These are phyloP conservation scores for Nakazawaea populi DNA, from an alignment of 805 yeast species.

Conservation along the genomic window DNA sequence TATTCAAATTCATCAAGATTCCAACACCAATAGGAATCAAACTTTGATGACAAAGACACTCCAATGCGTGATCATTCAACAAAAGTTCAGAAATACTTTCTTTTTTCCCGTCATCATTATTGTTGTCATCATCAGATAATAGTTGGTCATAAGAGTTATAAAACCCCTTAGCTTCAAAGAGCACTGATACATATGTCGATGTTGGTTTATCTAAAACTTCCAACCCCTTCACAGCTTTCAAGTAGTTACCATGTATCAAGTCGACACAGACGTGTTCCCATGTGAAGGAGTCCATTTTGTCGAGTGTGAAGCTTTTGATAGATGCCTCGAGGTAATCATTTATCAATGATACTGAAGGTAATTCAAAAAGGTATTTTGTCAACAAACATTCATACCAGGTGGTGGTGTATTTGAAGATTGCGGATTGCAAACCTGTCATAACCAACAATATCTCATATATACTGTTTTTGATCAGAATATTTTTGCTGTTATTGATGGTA, in stretches of 20 bases:
- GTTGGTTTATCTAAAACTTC: constrained; percentile 58
- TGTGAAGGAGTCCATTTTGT: constrained; percentile 19
- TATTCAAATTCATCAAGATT: constrained; percentile 41
- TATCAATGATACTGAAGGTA: constrained; percentile 43
- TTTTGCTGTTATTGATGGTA: constrained; percentile 13
- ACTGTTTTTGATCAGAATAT: constrained; percentile 26
- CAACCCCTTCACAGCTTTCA: constrained; percentile 51
- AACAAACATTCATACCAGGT: constrained; percentile 65
- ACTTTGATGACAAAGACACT: constrained; percentile 43
- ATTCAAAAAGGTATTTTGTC: constrained; percentile 39
- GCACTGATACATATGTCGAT: constrained; percentile 54
- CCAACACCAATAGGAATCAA: constrained; percentile 70
- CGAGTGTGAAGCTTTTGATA: constrained; percentile 27
- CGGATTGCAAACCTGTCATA: constrained; percentile 39
- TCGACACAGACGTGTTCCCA: constrained; percentile 56
- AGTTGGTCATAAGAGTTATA: constrained; percentile 31
- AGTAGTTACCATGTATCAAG: constrained; percentile 47
- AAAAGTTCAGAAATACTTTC: constrained; percentile 44
- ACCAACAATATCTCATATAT: constrained; percentile 36
- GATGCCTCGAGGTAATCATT: constrained; percentile 35
- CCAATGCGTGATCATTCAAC: constrained; percentile 48
- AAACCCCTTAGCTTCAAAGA: constrained; percentile 60
- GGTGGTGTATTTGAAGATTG: constrained; percentile 45
- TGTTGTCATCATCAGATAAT: constrained; percentile 11
- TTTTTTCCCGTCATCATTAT: constrained; percentile 9